Evolutionary conservation across 2,329 filamentous ascomycete genomes (phyloP), one percentile per base, ranked within the genome.

Genomic region (Sporothrix variecibatus): DNA sequence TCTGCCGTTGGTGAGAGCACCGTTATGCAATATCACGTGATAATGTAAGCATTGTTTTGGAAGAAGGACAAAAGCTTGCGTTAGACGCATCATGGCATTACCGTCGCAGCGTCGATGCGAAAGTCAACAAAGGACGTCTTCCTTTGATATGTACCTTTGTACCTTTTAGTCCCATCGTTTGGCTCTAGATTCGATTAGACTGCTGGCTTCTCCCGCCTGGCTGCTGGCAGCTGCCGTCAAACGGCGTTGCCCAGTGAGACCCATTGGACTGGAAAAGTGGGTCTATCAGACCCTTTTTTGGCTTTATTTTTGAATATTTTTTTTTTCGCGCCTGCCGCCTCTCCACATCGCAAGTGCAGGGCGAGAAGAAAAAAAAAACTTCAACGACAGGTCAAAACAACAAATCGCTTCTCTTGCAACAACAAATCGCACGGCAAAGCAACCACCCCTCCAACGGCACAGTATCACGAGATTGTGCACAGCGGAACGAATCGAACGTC

Each of bases 221-320:
- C 65, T 69, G 43, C 65, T 69, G 43, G 51, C n/a, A 53, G 43
- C 43, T 69, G 67, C 67, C 67, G 70, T 64, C 11, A n/a, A 53
- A 72, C 70, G 56, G 28, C 72, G 72, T 73, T 73, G 72, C 72
- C 72, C 65, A 73, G 72, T 70, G 72, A 64, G 65, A 58, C 72
- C 56, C 12, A 43, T 23, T 58, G 34, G 68, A 34, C 23, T 65
- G 56, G 28, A 73, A 56, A 74, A 74, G 68, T 74, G 72, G 72
- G 49, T 1, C 67, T 8, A 1, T 12, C 8, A 5, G 9, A 34
- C 65, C 65, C 38, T 64, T 68, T 68, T 68, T 51, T 51, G 8
- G 15, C 43, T 26, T 49, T 65, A 71, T 58, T 56, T 53, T 40
- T 58, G 9, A 23, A 26, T 31, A 20, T 26, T 49, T 49, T 51